phyloP scores from a whole-genome alignment of 1,284 basidiomycete genomes.

The Pseudozyma thailandica region DNA sequence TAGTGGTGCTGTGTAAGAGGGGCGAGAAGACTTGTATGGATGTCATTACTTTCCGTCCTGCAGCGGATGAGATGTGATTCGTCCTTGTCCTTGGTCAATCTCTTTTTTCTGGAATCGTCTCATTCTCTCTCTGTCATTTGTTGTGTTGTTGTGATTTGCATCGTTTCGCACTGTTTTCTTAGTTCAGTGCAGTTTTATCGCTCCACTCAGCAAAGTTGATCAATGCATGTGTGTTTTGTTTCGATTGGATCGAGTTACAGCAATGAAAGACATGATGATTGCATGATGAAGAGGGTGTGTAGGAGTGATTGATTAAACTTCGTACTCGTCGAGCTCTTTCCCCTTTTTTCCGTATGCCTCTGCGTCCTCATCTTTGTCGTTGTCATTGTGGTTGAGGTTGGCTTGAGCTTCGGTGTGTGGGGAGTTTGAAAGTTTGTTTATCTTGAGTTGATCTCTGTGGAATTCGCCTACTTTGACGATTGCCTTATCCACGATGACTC shows the following conservation, averaged over 20 bases:
- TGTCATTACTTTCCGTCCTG: slow-evolving; percentile 71
- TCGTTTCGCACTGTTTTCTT: no score
- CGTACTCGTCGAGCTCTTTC: slow-evolving; percentile 72
- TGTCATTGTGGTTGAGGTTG: slow-evolving; percentile 50
- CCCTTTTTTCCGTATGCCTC: slow-evolving; percentile 73
- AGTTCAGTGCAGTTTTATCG: not conserved
- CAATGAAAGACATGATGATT: not conserved
- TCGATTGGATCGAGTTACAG: not conserved
- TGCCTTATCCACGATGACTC: slow-evolving; percentile 67
- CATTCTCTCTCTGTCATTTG: not conserved
- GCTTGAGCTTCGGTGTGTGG: slow-evolving; percentile 71
- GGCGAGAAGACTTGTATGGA: slow-evolving; percentile 89
- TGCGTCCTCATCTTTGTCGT: slow-evolving; percentile 68
- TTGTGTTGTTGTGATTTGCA: not conserved
- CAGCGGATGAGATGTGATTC: slow-evolving; percentile 44
- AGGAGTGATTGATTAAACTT: slow-evolving; percentile 11
- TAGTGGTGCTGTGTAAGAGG: slow-evolving; percentile 83
- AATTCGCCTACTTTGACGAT: slow-evolving; percentile 71
- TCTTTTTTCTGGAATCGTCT: no score
- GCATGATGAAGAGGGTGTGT: not conserved
- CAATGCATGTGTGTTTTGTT: not conserved
- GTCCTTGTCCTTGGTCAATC: no score
- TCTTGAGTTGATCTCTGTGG: slow-evolving; percentile 76
- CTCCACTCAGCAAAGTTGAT: not conserved
- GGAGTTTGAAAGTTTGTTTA: no score